Evolutionary conservation across 768 basidiomycete species (phyloP).

Genomic region (Tulasnella calospora): DNA sequence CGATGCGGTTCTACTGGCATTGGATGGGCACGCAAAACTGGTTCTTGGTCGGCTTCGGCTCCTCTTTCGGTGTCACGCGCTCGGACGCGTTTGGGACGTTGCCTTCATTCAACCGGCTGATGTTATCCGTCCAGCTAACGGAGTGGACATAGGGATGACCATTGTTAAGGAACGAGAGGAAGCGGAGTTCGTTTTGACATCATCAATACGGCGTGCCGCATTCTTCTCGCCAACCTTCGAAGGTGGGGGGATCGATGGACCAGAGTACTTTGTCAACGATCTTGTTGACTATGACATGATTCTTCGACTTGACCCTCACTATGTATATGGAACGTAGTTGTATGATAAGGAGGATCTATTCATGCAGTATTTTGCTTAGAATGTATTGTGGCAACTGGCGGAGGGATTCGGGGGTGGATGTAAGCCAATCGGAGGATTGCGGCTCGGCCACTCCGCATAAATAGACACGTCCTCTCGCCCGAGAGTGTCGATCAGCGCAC

Average conservation of each 20-base stretch:
- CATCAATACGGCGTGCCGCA: background rate
- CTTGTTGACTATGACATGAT: constrained; percentile 11
- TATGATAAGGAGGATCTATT: no score
- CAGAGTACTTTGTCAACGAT: constrained; percentile 3
- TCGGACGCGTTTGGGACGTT: background rate
- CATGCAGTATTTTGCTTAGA: no score
- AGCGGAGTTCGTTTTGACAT: background rate
- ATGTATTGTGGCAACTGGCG: no score
- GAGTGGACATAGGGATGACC: background rate
- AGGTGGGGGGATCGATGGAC: no score
- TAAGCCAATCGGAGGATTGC: no score
- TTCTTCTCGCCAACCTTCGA: background rate
- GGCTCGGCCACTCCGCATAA: no score
- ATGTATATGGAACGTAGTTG: background rate
- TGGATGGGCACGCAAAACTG: no score
- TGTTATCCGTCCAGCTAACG: background rate
- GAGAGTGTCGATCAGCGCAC: no score
- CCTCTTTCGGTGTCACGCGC: background rate
- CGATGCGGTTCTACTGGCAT: background rate
- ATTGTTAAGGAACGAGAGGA: background rate
- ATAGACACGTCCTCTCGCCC: no score
- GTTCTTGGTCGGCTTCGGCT: background rate
- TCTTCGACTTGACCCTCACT: background rate
- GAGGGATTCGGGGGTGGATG: no score
- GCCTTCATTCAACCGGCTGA: background rate